Base-by-base conservation (phyloP, 2,329 filamentous ascomycete species). In the Trichoderma sp. region DNA sequence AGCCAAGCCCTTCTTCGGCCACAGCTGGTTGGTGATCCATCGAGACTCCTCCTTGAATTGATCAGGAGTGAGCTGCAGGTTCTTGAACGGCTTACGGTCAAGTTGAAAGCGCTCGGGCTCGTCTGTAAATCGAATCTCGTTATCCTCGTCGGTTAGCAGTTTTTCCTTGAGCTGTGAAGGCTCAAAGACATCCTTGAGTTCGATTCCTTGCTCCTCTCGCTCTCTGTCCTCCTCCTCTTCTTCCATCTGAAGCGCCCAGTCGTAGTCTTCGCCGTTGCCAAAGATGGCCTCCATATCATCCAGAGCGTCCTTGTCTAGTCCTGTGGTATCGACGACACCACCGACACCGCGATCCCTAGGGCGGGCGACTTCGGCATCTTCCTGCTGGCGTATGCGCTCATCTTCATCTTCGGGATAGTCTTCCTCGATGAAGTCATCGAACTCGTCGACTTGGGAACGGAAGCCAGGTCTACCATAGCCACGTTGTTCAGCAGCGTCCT, bases 211-310 rank as follows among this genome's bases (percentile, higher is more conserved):
- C 72, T 96, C 92, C 70, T 92, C 91, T 69, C 89, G 87, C 71
- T 91, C 85, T 67, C 91, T 89, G 57, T 92, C 89, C 71, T 96
- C 92, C 71, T 94, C 91, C 59, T 93, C 90, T 54, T 95, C 92
- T 78, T 98, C 94, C 75, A 94, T 84, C 63, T 94, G 91, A 57
- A 99, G 82, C 9, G 94, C 95, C 89, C 96, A 99, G 73, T 94
- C 90, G 76, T 98, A 99, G 76, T 99, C 95, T 71, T 92, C 93
- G 67, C 95, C 94, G 76, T 97, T 93, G 70, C 95, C 95, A 73
- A 99, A 99, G 42, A 97, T 97, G 67, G 90, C 91, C 73, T 95
- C 91, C 91, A 98, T 97, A 76, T 98, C 95, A 77, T 98, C 94
- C 39, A 98, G 85, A 4, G 94, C 92, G 74, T 94, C 92, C 78